These are phyloP conservation scores for Fusarium paranaense DNA, from an alignment of 2,329 filamentous ascomycete species.

Conservation along the genomic window DNA sequence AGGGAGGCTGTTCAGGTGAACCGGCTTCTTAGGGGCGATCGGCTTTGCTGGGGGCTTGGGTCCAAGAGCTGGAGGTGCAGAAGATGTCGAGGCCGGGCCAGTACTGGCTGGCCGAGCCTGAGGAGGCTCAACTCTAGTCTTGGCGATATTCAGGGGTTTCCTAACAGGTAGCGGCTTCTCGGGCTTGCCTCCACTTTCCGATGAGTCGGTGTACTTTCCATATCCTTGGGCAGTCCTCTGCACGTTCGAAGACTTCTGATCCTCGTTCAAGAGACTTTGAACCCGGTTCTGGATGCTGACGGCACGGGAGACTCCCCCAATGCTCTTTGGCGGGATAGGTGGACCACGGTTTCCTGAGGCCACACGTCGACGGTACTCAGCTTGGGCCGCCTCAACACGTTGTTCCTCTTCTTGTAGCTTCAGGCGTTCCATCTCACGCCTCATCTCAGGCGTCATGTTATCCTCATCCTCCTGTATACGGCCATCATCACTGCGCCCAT, in stretches of 20 bases:
- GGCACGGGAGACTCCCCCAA: conserved; percentile 73
- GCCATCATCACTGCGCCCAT: conserved; percentile 70
- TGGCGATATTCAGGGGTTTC: conserved; percentile 60
- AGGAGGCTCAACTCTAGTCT: conserved; percentile 46
- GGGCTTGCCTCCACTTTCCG: conserved; percentile 49
- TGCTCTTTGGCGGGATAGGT: conserved; percentile 63
- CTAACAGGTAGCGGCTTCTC: conserved; percentile 59
- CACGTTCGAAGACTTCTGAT: conserved; percentile 67
- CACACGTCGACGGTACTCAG: conserved; percentile 84
- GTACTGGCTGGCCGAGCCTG: conserved; percentile 30
- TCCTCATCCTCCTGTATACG: conserved; percentile 70
- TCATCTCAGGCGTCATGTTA: conserved; percentile 85
- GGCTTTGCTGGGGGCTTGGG: conserved; percentile 56
- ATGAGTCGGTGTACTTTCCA: conserved; percentile 80
- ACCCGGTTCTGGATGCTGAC: conserved; percentile 93
- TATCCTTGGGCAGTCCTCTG: conserved; percentile 87
- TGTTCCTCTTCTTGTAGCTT: conserved; percentile 88
- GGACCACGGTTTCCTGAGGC: conserved; percentile 59
- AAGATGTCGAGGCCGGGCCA: conserved; percentile 29
- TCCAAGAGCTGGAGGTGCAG: conserved; percentile 39
- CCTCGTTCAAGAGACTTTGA: conserved; percentile 85
- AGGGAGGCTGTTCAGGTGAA: conserved; percentile 68
- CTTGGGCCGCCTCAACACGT: conserved; percentile 87
- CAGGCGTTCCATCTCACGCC: conserved; percentile 87
- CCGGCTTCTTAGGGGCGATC: conserved; percentile 70